Evolutionary conservation across 352 stramenopile species (phyloP), one percentile per base, ranked within the genome.

Genomic region (Pythium pyrilobum): DNA sequence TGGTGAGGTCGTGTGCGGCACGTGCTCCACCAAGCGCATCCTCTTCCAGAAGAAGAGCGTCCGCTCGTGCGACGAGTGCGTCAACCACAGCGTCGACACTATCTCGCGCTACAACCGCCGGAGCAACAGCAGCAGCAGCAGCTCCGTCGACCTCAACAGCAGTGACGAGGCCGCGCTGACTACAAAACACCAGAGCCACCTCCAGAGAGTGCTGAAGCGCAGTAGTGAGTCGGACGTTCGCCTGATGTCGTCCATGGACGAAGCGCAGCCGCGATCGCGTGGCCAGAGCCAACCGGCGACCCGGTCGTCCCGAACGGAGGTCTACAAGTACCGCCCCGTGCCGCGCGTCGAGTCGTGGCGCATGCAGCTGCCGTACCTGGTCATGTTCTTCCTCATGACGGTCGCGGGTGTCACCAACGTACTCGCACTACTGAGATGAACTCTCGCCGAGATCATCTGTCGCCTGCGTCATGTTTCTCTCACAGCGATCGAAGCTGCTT

Each of bases 41-140:
- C 57, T 85, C 15, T 85, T 87, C 52, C 67, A 80, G 59, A 78
- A 67, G 38, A 90, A 90, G 56, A 83, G 69, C 27, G 79, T 89
- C 24, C 82, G 82, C 32, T 74, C 75, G 9, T 92, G 82, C 52
- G 81, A 90, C 61, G 71, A 85, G 57, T 92, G 82, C 61, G 67
- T 92, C 41, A 67, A 74, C 58, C 64, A 68, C 37, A 89, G 81
- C 39, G 64, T 87, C 53, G 63, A 74, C 39, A 72, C 62, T 31
- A 71, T 75, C 33, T 70, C 66, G 25, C 54, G 65, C 50, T 44
- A 66, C 36, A 80, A 64, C 37, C 77, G 68, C 28, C 65, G 68
- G 31, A 77, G 68, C 47, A 84, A 70, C 50, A 57, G 29, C 38
- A 36, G 23, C 39, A 38, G 21, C 28, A 12, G 15, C 25, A 56